These are phyloP conservation scores for Diaporthe batatas DNA, from an alignment of 2,329 filamentous ascomycete species.

Conservation along the genomic window DNA sequence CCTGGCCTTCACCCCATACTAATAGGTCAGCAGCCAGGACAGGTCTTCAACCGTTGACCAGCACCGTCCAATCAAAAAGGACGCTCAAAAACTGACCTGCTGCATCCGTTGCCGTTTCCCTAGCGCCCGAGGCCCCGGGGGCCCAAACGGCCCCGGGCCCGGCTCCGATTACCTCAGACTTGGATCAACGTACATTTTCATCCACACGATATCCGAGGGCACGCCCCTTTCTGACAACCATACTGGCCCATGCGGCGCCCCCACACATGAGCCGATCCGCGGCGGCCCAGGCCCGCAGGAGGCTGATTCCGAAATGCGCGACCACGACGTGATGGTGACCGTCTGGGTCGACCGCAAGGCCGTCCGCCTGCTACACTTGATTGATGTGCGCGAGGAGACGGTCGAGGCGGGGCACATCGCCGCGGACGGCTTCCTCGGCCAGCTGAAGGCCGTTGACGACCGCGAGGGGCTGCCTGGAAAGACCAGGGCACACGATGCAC, in stretches of 20 bases:
- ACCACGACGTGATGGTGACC: constrained; percentile 9
- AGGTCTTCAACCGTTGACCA: not conserved
- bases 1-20: not conserved
- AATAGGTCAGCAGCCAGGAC: not conserved
- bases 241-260: not conserved
- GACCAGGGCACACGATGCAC: not conserved
- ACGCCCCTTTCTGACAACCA: not conserved
- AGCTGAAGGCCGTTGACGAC: not conserved
- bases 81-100: not conserved
- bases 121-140: too few species aligned
- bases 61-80: not conserved
- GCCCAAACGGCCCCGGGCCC: too few species aligned
- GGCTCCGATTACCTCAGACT: not conserved
- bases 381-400: constrained; percentile 1
- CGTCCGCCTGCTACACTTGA: not conserved
- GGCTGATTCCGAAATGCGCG: constrained; percentile 2
- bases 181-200: not conserved
- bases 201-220: not conserved
- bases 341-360: not conserved
- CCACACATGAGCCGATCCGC: not conserved
- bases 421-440: not conserved
- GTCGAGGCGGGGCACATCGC: not conserved
- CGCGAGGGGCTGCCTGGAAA: not conserved
- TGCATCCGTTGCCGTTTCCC: not conserved
- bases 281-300: not conserved